Base-by-base conservation (phyloP, 306 rosid species). In the Cicer yamashitae region DNA sequence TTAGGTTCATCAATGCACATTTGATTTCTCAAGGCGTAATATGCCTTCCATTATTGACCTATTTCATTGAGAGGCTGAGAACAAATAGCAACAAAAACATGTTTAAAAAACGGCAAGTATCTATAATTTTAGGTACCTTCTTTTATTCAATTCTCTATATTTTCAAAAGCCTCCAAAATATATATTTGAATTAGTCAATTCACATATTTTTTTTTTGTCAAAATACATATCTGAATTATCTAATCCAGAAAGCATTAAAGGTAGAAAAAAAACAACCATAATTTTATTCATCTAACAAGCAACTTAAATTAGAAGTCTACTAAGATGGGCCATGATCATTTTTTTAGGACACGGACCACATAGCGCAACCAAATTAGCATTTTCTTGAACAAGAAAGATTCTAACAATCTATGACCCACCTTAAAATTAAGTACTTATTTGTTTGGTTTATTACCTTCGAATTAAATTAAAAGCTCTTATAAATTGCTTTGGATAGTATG, bases 1-100 rank as follows among this genome's bases (percentile, higher is more conserved):
- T 78, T 78, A 75, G 84, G 82, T 79, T 76, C 76, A 70, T 76
- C 53, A 50, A 71, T 62, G 81, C 73, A 62, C 66, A 52, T 60
- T 61, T 60, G 30, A 13, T 60, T 50, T 38, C 25, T 54, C 43
- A 63, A 8, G 14, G 18, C 50, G 64, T 75, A 78, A n/a, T n/a
- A 56, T 66, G 69, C 48, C 67, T 15, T 30, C 64, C 79, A 84
- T 84, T 52, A 85, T 82, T 82, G 82, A 80, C 84, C 66, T 0
- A 67, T 56, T 48, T 68, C 25, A 53, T 77, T 75, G 53, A 57
- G 59, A 74, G 69, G 57, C 47, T 3, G 12, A 46, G 8, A 56
- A 64, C 15, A 45, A 46, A 43, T 44, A 46, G 7, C 62, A 67
- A 40, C 46, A 44, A 59, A 65, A 65, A 43, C 77, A 70, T 73